Conservation (phyloP, 1,139 yeast species). For the Lodderomyces parapsilosis region DNA sequence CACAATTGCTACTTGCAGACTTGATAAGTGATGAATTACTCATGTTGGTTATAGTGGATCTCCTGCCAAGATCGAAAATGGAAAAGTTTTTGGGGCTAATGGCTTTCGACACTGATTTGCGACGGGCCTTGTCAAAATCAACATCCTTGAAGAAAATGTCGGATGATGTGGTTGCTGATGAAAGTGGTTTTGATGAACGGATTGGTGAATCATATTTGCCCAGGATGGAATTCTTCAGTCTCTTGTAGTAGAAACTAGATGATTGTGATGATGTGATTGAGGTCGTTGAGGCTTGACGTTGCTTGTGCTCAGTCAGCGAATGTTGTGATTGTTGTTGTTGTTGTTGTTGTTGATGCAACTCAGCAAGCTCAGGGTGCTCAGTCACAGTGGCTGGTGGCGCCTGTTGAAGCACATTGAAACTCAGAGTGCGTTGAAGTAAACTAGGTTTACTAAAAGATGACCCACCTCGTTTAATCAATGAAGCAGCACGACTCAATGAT, state of each 20-base stretch:
- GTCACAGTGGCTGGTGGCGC: slow-evolving; percentile 3
- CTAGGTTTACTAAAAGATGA: slow-evolving; percentile 3
- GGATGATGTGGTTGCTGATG: slow-evolving; percentile 19
- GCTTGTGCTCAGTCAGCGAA: slow-evolving; percentile 7
- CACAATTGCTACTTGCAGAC: background rate
- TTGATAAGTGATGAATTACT: background rate
- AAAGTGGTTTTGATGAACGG: slow-evolving; percentile 31
- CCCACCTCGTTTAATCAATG: slow-evolving; percentile 8
- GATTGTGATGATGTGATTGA: slow-evolving; percentile 11
- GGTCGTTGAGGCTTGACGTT: slow-evolving; percentile 8
- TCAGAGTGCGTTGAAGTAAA: slow-evolving; percentile 1
- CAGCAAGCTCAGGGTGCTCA: background rate
- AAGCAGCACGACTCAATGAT: slow-evolving; percentile 9
- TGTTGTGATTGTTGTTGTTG: slow-evolving; percentile 5
- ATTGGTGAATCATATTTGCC: slow-evolving; percentile 25
- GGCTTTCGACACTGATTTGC: slow-evolving; percentile 10
- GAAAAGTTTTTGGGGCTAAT: slow-evolving; percentile 10
- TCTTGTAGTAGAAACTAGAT: slow-evolving; percentile 18
- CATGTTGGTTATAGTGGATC: background rate
- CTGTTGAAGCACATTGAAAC: slow-evolving; percentile 4
- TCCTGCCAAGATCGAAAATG: slow-evolving; percentile 2
- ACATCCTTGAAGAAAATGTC: slow-evolving; percentile 22
- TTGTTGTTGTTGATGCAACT: background rate
- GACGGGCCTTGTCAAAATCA: slow-evolving; percentile 9
- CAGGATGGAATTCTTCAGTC: slow-evolving; percentile 23